phyloP scores from a whole-genome alignment of 345 rosid genomes.

The Linum trigynum region DNA sequence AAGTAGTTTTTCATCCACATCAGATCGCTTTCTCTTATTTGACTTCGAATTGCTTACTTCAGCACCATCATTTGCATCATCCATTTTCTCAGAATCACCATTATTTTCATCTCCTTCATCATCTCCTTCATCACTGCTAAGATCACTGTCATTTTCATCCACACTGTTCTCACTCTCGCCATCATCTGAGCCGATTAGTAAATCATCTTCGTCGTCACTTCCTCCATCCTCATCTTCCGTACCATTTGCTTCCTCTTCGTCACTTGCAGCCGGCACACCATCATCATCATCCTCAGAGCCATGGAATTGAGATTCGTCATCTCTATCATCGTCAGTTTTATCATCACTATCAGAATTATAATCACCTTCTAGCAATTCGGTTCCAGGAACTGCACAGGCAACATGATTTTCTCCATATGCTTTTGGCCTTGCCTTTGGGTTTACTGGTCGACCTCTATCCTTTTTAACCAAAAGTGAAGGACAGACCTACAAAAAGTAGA shows the following conservation, averaged over 20 bases:
- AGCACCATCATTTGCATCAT: constrained; percentile 18
- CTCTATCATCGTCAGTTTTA: constrained; percentile 2
- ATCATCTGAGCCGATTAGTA: constrained; percentile 2
- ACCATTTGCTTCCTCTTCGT: constrained; percentile 33
- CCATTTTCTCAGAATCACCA: constrained; percentile 8
- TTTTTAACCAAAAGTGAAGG: constrained; percentile 86
- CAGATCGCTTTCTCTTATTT: constrained; percentile 60
- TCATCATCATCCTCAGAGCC: constrained; percentile 27
- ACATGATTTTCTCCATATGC: constrained; percentile 71
- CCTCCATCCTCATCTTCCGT: constrained; percentile 16
- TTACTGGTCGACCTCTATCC: constrained; percentile 81
- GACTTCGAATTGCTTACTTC: constrained; percentile 25
- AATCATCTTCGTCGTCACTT: constrained; percentile 33
- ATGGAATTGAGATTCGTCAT: constrained; percentile 20
- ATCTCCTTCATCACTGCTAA: constrained; percentile 22
- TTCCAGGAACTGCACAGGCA: constrained; percentile 54
- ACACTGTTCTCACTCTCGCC: constrained; percentile 20
- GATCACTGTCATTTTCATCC: constrained; percentile 17
- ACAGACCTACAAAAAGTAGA: constrained; percentile 44
- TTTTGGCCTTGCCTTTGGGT: constrained; percentile 69
- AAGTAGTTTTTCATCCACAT: constrained; percentile 55
- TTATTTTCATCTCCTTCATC: constrained; percentile 9
- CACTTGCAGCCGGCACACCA: constrained; percentile 14
- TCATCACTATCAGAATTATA: constrained; percentile 28
- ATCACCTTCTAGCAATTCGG: constrained; percentile 49